Conservation (phyloP, 805 yeast species). For the Debaryomyces maramus region DNA sequence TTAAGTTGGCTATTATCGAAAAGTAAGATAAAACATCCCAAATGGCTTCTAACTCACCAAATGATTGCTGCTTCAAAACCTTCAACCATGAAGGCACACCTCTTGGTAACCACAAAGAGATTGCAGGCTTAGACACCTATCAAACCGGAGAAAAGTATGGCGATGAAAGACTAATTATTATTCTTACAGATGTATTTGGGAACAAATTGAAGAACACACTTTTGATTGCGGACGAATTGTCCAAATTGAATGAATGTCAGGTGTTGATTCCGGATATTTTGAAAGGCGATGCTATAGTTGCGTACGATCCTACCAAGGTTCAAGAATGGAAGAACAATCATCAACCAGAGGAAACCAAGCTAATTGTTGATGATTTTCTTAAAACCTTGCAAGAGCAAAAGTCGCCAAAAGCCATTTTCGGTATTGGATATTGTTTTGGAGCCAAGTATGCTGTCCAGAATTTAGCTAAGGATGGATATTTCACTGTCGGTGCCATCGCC, state of each 20-base stretch:
- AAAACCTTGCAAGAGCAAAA: slow-evolving; percentile 40
- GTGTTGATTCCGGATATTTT: slow-evolving; percentile 77
- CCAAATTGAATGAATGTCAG: slow-evolving; percentile 54
- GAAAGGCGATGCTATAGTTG: slow-evolving; percentile 42
- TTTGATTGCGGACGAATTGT: slow-evolving; percentile 67
- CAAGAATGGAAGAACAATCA: slow-evolving; percentile 71
- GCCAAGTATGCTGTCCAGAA: slow-evolving; percentile 28
- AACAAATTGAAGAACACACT: slow-evolving; percentile 53
- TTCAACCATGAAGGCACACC: slow-evolving; percentile 52
- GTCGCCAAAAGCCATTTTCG: slow-evolving; percentile 21
- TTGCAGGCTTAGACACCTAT: slow-evolving; percentile 44
- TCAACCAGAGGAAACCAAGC: slow-evolving; percentile 45
- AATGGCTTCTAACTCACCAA: slow-evolving; percentile 55
- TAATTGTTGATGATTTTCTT: slow-evolving; percentile 51
- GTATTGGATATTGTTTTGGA: slow-evolving; percentile 27
- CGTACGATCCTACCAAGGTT: slow-evolving; percentile 12
- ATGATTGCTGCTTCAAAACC: slow-evolving; percentile 46
- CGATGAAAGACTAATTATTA: slow-evolving; percentile 52
- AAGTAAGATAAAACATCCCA: no score
- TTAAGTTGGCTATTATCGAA: no score
- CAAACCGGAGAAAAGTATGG: slow-evolving; percentile 27
- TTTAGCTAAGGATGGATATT: slow-evolving; percentile 31
- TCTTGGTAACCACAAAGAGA: slow-evolving; percentile 39
- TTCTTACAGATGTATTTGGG: slow-evolving; percentile 74
- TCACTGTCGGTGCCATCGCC: slow-evolving; percentile 67